Conservation (phyloP, 257 asterid species). For the Lantana camara region DNA sequence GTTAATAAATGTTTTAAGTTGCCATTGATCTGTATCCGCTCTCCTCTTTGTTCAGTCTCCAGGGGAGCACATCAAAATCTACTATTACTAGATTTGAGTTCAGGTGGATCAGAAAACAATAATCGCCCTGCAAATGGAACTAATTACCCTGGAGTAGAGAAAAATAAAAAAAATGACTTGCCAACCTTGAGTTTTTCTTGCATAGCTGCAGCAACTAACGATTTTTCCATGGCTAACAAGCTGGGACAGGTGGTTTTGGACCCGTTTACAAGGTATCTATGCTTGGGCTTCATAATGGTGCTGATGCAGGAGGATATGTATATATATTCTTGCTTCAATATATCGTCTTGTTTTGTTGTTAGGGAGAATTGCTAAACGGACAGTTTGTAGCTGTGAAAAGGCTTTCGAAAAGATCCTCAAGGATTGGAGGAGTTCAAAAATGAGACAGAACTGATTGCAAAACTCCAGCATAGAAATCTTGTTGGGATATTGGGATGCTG, state of each 20-base stretch:
- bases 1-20: no score
- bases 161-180: no score
- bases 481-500: constrained; percentile 27
- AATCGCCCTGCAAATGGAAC: neutral
- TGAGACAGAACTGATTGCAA: constrained; percentile 31
- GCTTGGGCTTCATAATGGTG: no score
- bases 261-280: constrained; percentile 38
- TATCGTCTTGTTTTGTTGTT: neutral
- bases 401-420: constrained; percentile 30
- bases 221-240: no score
- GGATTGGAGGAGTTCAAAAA: constrained; percentile 28
- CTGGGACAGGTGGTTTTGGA: constrained; percentile 27
- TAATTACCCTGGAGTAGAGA: no score
- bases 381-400: constrained; percentile 29
- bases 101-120: no score
- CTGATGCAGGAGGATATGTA: no score
- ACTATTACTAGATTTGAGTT: no score
- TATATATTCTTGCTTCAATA: no score
- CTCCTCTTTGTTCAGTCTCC: neutral
- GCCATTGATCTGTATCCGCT: no score
- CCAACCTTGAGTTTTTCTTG: no score
- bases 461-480: constrained; percentile 28
- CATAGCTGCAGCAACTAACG: no score
- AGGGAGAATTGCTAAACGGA: constrained; percentile 2
- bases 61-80: neutral